Percentiles rank a stretch among this genome's conserved stretches.
Conservation (phyloP, 768 basidiomycete genomes). For the Nidula microcarpa region DNA sequence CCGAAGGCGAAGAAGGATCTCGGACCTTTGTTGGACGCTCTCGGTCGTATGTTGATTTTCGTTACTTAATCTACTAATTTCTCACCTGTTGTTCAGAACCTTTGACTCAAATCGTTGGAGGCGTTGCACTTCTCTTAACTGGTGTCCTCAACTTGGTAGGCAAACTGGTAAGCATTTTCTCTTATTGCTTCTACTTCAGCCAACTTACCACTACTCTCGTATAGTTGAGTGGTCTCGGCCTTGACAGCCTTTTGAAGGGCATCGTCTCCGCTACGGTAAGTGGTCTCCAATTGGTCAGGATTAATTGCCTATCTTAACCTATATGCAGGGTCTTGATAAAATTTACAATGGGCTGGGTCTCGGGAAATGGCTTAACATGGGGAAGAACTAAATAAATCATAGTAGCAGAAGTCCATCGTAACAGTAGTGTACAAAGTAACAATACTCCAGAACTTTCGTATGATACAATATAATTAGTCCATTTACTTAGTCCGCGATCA, state of each 20-base stretch:
- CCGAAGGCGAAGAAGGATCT: conserved; percentile 35
- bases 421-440: no score
- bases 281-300: background rate
- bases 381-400: no score
- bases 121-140: conserved; percentile 28
- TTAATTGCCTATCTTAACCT: background rate
- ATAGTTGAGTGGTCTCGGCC: conserved; percentile 24
- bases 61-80: background rate
- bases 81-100: conserved; percentile 18
- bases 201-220: background rate
- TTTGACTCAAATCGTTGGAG: conserved; percentile 32
- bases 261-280: conserved; percentile 24
- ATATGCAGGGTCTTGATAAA: conserved; percentile 24
- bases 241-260: conserved; percentile 26
- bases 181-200: background rate
- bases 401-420: no score
- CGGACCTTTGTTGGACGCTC: conserved; percentile 30
- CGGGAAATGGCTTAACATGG: conserved; percentile 17
- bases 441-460: no score
- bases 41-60: conserved; percentile 23
- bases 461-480: no score
- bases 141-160: conserved; percentile 33
- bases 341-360: conserved; percentile 30
- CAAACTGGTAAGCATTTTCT: conserved; percentile 11
- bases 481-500: no score